Evolutionary conservation across 1,284 basidiomycete species (phyloP), one percentile per base, ranked within the genome.

Genomic region (Sutorius eximius): DNA sequence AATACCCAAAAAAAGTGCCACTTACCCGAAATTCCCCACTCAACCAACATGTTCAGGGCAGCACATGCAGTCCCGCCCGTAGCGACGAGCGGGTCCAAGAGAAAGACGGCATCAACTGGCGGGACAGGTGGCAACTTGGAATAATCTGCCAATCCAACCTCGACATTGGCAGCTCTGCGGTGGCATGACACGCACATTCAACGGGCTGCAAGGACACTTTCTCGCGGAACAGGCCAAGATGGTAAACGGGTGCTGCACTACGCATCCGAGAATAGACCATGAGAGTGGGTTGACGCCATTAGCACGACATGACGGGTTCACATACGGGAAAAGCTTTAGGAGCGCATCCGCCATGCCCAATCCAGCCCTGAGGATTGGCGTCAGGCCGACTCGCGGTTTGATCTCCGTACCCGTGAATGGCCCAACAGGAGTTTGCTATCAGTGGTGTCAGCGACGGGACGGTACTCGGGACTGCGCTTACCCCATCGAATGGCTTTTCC

Each of bases 1-100:
- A n/a, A 38, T 16, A 22, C 18, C 20, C 20, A 22, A 47, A 32
- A 5, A 18, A 18, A 41, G n/a, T 15, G 22, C n/a, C 37, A 71
- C 81, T 59, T 60, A 88, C 88, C 61, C 20, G 83, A 74, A 58
- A 95, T 79, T 24, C 93, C 93, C 93, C 93, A 95, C 53, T 95
- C 93, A 8, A 80, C 64, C 45, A 95, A 77, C 91, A 95, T 95
- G 49, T 80, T 69, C 53, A 96, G 69, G 3, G 94, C 94, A 15
- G 94, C 93, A 56, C 85, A 81, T 6, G 91, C 93, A 3, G 95
- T 97, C n/a, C 92, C 91, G 57, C 95, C 95, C 0, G 95, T 98
- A 0, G 95, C 95, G 64, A 98, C 89, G 41, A 98, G 75, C 4
- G 95, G 92, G 64, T 98, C 95, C 40, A 98, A 80, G 37, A 98